These are phyloP conservation scores for Tricholoma hemisulphureum DNA, from an alignment of 768 basidiomycete genomes.

Conservation along the genomic window DNA sequence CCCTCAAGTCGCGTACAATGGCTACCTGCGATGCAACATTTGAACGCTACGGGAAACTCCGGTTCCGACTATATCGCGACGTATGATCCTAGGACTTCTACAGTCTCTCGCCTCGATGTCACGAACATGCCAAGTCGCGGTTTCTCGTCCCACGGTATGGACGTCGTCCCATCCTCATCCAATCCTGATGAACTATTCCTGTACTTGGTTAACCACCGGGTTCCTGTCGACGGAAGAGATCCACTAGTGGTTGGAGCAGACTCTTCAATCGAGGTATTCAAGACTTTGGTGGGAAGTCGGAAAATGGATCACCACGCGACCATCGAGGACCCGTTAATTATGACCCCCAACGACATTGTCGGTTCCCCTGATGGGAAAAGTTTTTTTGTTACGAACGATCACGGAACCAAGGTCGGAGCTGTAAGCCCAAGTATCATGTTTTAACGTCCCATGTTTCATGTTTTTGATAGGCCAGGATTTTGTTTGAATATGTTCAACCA, in stretches of 20 bases:
- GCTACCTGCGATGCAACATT: constrained; percentile 42
- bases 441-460: not conserved
- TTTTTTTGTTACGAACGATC: constrained; percentile 72
- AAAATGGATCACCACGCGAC: constrained; percentile 56
- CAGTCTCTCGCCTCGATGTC: constrained; percentile 46
- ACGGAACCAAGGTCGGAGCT: constrained; percentile 49
- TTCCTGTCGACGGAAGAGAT: constrained; percentile 39
- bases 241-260: constrained; percentile 58
- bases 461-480: constrained; percentile 11
- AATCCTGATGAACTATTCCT: constrained; percentile 54
- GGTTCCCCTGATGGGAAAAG: constrained; percentile 61
- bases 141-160: constrained; percentile 65
- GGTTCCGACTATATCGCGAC: constrained; percentile 56
- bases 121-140: constrained; percentile 37
- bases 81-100: constrained; percentile 49
- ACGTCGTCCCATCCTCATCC: constrained; percentile 53
- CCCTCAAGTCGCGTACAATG: constrained; percentile 47
- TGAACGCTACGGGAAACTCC: constrained; percentile 40
- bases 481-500: constrained; percentile 26
- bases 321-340: constrained; percentile 50
- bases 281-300: constrained; percentile 43
- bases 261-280: constrained; percentile 70
- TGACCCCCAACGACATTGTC: constrained; percentile 72
- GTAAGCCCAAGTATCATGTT: constrained; percentile 34
- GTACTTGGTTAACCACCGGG: constrained; percentile 72